Base-by-base conservation (phyloP, 2,329 filamentous ascomycete genomes). In the Ascocoryne sarcoides region DNA sequence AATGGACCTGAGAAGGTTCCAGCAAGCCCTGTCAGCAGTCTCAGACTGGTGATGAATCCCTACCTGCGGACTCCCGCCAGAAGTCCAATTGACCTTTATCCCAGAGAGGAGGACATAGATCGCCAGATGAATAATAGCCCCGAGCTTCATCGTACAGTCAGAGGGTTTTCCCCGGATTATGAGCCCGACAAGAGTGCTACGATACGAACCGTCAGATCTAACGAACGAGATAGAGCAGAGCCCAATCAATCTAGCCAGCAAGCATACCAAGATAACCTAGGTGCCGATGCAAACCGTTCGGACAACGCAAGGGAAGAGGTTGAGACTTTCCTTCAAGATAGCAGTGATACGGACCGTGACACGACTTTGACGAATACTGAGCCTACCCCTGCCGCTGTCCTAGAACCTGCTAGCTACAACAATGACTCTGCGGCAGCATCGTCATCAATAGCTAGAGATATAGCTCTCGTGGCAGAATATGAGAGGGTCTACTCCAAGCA, bases 31-130 rank as follows among this genome's bases (percentile, higher is more conserved):
- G 76, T 82, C 28, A 92, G 84, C 59, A 95, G 87, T 62, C 67
- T 95, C 51, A 77, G 85, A 44, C 76, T 85, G 62, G 84, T 85
- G 38, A 94, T 95, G 87, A 84, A 82, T 62, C 87, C 85, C 5
- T 95, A 87, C 59, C 65, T 95, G 15, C 49, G 47, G 20, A 53
- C 50, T 10, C 48, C 52, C 14, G 50, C 36, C 14, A 49, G 46
- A 42, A 49, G 35, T 39, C 49, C 52, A 2, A 42, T 44, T n/a
- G 51, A 52, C 30, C 35, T 45, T 16, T 40, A 50, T 28, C 32
- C 45, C 19, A 26, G 12, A 12, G 44, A 44, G 20, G 40, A 18
- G 20, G 39, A 38, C 14, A 40, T 49, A 8, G 50, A 54, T 38
- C 44, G 46, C 17, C 44, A 54, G 32, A 42, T 51, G 37, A 50